These are phyloP conservation scores for Apostasia shenzhenica DNA, from an alignment of 106 monocot genomes.

Conservation along the genomic window DNA sequence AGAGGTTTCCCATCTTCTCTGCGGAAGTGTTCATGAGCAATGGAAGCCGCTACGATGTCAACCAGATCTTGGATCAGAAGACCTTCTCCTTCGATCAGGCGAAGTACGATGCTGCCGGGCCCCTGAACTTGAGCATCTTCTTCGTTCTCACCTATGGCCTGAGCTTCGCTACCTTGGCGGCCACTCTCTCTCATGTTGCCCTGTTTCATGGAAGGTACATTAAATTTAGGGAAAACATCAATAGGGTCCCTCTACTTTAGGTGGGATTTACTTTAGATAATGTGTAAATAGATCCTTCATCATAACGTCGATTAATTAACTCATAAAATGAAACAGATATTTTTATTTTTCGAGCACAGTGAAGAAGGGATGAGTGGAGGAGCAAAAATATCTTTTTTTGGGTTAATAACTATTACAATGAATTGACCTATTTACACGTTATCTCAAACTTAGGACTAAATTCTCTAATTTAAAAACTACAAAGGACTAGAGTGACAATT, in stretches of 20 bases:
- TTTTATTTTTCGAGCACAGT: no score
- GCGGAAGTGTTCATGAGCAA: constrained; percentile 19
- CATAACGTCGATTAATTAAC: no score
- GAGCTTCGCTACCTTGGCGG: constrained; percentile 26
- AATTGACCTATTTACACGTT: no score
- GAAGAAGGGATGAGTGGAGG: no score
- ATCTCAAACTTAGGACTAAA: no score
- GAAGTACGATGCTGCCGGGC: constrained; percentile 19
- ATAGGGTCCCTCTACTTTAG: no score
- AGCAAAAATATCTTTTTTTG: no score
- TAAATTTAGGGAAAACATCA: background rate
- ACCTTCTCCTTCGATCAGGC: constrained; percentile 28
- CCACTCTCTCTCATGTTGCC: constrained; percentile 23
- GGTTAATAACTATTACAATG: no score
- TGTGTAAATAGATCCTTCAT: background rate
- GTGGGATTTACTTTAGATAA: no score
- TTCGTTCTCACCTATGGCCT: constrained; percentile 20
- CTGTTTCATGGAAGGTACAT: constrained; percentile 29
- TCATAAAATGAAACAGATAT: no score
- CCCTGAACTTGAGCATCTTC: constrained; percentile 19
- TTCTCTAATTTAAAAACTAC: no score
- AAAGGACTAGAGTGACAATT: no score
- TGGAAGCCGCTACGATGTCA: constrained; percentile 34
- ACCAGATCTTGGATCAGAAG: constrained; percentile 23
- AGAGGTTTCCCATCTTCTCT: constrained; percentile 41